Base-by-base conservation (phyloP, 148 eudicot species). In the Selenicereus undatus region DNA sequence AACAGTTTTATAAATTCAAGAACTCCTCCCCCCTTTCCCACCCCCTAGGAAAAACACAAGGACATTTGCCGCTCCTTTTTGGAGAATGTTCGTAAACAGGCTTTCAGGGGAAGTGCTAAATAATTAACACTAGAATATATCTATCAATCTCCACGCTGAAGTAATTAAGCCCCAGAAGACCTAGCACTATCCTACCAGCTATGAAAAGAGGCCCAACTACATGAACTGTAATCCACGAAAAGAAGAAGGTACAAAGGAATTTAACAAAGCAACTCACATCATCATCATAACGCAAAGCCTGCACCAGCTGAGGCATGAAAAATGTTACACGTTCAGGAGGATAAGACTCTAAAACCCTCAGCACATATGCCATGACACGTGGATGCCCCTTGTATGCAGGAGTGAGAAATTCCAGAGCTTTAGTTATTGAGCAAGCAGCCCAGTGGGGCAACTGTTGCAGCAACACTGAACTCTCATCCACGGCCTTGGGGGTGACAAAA, bases 231-330 rank as follows among this genome's bases (percentile, higher is more conserved):
- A 51, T 36, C 62, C 39, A 64, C 10, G 42, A 51, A 66, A 24
- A 45, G 36, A 32, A 36, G 43, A 64, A 20, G 35, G 52, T 9
- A 39, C 54, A 20, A 18, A 65, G 14, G 11, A 77, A 78, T 18
- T 30, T 32, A 62, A 78, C 35, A 52, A 73, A 75, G 81, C 30
- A 87, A 80, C 92, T 86, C 79, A 97, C 99, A 91, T 86, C 95
- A 0, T 94, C 99, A 85, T 97, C 99, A 83, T 91, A 89, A 82
- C 99, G 93, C 88, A 97, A 84, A 76, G 99, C 84, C 85, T 97
- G 98, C 76, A 94, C 90, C 76, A 97, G 87, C 92, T 94, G 99
- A 80, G 99, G 98, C 99, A 97, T 92, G 97, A 97, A 97, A 89
- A 97, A 97, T 75, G 97, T 94, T 50, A 97, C 99, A 82, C 90